Evolutionary conservation across 163 green algal species (phyloP).

Genomic region (Scenedesmus sp.): DNA sequence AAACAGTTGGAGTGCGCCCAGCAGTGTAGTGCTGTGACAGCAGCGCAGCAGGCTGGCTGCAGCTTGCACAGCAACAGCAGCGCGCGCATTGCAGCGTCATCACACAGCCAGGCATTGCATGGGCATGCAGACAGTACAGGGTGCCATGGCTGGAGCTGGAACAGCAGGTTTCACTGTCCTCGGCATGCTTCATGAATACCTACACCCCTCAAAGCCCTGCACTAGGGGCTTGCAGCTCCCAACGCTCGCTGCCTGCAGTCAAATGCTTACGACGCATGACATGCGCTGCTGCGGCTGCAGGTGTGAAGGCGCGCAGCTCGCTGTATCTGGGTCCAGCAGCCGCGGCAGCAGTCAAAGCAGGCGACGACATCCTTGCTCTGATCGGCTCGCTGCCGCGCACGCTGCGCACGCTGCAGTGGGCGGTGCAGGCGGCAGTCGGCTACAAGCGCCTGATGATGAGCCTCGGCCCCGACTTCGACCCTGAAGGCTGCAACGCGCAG

Average conservation of each 20-base stretch:
- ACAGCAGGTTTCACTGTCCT: not conserved
- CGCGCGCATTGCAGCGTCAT: not conserved
- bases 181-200: not conserved
- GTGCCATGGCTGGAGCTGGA: too few relatives aligned
- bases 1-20: not conserved
- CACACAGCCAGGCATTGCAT: not conserved
- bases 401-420: constrained; percentile 48
- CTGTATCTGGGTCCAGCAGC: not conserved
- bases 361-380: constrained; percentile 20
- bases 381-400: constrained; percentile 48
- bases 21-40: not conserved
- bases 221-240: not conserved
- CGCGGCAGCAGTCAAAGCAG: constrained; percentile 38
- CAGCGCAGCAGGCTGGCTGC: not conserved
- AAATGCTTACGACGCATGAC: not conserved
- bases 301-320: constrained; percentile 11
- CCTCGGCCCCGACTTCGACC: constrained; percentile 11
- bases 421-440: constrained; percentile 23
- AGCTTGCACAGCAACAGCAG: not conserved
- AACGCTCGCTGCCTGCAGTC: not conserved
- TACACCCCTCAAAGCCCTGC: not conserved
- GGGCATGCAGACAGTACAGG: not conserved
- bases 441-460: constrained; percentile 51
- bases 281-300: not conserved
- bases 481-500: not conserved